Percentiles rank a stretch among this genome's conserved stretches.
These are phyloP conservation scores for Botryotinia narcissicola DNA, from an alignment of 2,329 filamentous ascomycete species.

Conservation along the genomic window DNA sequence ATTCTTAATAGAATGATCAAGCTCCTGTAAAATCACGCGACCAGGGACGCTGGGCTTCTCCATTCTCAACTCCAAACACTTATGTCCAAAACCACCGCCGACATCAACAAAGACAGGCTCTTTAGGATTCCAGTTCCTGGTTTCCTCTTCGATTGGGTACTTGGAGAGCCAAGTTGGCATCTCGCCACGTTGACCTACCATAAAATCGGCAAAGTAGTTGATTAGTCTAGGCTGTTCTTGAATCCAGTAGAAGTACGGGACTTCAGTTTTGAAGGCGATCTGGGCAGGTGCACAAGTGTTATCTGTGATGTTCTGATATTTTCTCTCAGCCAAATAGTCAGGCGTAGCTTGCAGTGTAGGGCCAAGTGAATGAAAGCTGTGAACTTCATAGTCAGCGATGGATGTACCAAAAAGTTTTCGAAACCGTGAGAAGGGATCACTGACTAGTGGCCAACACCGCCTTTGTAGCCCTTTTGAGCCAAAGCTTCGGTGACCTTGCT, in stretches of 20 bases:
- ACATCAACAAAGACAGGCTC: constrained; percentile 42
- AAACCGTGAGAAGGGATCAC: neutral
- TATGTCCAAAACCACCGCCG: constrained; percentile 43
- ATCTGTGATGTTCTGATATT: constrained; percentile 1
- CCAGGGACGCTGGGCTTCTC: constrained; percentile 39
- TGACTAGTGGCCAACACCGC: constrained; percentile 10
- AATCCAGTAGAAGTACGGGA: neutral
- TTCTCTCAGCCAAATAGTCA: neutral
- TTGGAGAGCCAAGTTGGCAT: constrained; percentile 4
- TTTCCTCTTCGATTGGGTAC: neutral
- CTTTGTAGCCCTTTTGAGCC: neutral
- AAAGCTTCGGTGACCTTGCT: constrained; percentile 5
- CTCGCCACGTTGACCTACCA: constrained; percentile 2
- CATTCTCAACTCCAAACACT: constrained; percentile 37
- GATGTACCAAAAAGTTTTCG: neutral
- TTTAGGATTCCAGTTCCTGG: constrained; percentile 1
- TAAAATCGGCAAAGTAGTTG: constrained; percentile 2
- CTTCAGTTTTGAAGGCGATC: constrained; percentile 6
- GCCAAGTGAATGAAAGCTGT: constrained; percentile 3
- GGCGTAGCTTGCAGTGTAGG: constrained; percentile 6
- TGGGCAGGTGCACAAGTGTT: neutral
- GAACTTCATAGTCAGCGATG: neutral
- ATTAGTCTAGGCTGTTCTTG: neutral
- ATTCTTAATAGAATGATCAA: constrained; percentile 35
- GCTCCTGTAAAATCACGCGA: constrained; percentile 44